Percentiles rank a stretch among this genome's conserved stretches.
Conservation (phyloP, 345 rosid genomes). For the Citrus medica region DNA sequence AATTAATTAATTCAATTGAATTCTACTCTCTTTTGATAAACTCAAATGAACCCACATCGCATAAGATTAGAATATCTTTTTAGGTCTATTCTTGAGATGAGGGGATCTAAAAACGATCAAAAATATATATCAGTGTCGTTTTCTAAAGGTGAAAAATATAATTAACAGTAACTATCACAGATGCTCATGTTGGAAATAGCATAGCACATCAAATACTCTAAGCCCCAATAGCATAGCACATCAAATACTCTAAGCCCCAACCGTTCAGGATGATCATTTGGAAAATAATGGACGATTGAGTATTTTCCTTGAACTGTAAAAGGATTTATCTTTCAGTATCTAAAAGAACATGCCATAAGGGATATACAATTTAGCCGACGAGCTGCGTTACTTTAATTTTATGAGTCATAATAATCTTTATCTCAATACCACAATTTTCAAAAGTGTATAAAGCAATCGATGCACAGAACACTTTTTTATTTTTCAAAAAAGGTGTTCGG, state of each 20-base stretch:
- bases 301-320: not conserved
- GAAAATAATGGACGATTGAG: not conserved
- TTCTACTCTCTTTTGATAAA: not conserved
- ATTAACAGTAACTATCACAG: too few relatives aligned
- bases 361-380: not conserved
- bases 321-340: not conserved
- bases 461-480: not conserved
- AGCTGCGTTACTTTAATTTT: not conserved
- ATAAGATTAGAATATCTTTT: too few relatives aligned
- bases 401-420: constrained; percentile 17
- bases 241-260: not conserved
- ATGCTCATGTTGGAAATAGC: too few relatives aligned
- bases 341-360: not conserved
- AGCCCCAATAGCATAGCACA: not conserved
- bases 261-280: not conserved
- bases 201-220: not conserved
- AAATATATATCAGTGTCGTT: too few relatives aligned
- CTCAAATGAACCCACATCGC: too few relatives aligned
- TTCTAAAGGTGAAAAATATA: too few relatives aligned
- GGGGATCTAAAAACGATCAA: too few relatives aligned
- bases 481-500: constrained; percentile 9
- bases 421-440: constrained; percentile 12
- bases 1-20: too few relatives aligned
- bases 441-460: constrained; percentile 5
- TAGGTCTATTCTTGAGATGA: too few relatives aligned